Conservation (phyloP, 495 filamentous ascomycete species). For the Apodospora peruviana region DNA sequence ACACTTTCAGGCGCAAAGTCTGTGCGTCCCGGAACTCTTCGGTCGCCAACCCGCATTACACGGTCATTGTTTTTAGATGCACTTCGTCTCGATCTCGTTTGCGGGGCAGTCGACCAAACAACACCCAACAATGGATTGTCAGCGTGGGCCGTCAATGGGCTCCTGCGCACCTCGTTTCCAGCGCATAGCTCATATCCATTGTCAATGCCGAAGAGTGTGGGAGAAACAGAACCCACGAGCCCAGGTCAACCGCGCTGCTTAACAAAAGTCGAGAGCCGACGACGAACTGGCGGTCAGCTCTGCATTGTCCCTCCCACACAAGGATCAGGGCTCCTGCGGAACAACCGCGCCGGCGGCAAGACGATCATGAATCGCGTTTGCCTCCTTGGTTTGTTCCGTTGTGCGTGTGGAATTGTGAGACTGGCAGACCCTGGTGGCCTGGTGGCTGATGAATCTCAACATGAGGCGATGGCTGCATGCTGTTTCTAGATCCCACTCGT, state of each 20-base stretch:
- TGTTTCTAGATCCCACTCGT: background rate
- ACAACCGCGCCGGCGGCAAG: constrained; percentile 17
- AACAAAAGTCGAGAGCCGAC: background rate
- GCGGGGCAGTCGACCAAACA: constrained; percentile 21
- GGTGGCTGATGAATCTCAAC: background rate
- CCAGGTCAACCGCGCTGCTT: background rate
- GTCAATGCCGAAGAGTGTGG: constrained; percentile 9
- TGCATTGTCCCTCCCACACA: constrained; percentile 21
- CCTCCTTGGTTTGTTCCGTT: constrained; percentile 10
- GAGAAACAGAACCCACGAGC: background rate
- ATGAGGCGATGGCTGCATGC: background rate
- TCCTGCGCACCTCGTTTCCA: constrained; percentile 4
- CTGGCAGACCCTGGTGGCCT: constrained; percentile 1
- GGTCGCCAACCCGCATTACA: constrained; percentile 17
- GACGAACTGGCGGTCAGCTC: constrained; percentile 34
- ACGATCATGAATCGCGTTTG: constrained; percentile 27
- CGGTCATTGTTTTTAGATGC: constrained; percentile 13
- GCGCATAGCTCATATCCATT: constrained; percentile 2
- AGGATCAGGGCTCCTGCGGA: constrained; percentile 21
- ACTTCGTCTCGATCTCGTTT: constrained; percentile 13
- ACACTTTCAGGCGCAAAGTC: constrained; percentile 14
- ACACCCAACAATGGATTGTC: constrained; percentile 18
- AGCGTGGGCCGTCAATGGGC: constrained; percentile 12
- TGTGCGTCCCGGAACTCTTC: constrained; percentile 24
- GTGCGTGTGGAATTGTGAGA: constrained; percentile 5